Base-by-base conservation (phyloP, 257 asterid species). In the Penstemon newberryi region DNA sequence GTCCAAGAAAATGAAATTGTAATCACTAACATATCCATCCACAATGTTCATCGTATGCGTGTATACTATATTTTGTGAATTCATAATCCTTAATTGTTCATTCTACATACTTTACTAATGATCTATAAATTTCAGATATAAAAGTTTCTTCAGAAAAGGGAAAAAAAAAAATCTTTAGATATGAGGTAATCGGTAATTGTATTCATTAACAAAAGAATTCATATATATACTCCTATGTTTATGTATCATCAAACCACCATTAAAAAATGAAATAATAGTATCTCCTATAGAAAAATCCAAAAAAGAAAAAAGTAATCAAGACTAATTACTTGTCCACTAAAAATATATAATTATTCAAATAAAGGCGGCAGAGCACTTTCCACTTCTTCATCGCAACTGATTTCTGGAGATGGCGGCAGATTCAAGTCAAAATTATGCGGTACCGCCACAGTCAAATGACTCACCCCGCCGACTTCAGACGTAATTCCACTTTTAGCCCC, bases 291-390 rank as follows among this genome's bases (percentile, higher is more conserved):
- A 41, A 49, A 15, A 9, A 5, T 2, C 33, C 33, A 25, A 25
- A 25, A 25, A 25, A 41, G 43, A 57, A 49, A 9, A 11, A 25
- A 33, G 5, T 60, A 42, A 60, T 53, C 42, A 56, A 42, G 37
- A 4, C 62, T 66, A 56, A 4, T 51, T 46, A 40, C 61, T 47
- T 36, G 47, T 12, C n/a, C n/a, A 43, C 11, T 68, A 19, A 70
- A 25, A 25, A 1, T 25, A 54, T 8, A 8, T 0, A 3, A 61
- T 47, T 64, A 75, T 45, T 64, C 45, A 65, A 49, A 71, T 71
- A 62, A 63, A 12, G 70, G 75, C 57, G 89, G 84, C 72, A 79
- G 15, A 0, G 82, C 84, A 60, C 96, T 88, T 70, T 86, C 90
- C 50, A 80, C 95, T 62, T 84, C 90, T 40, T 83, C 83, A 6